Percentiles rank a stretch among this genome's conserved stretches.
Conservation (phyloP, 441 rosid species). For the Pelargonium myrrhifolium region DNA sequence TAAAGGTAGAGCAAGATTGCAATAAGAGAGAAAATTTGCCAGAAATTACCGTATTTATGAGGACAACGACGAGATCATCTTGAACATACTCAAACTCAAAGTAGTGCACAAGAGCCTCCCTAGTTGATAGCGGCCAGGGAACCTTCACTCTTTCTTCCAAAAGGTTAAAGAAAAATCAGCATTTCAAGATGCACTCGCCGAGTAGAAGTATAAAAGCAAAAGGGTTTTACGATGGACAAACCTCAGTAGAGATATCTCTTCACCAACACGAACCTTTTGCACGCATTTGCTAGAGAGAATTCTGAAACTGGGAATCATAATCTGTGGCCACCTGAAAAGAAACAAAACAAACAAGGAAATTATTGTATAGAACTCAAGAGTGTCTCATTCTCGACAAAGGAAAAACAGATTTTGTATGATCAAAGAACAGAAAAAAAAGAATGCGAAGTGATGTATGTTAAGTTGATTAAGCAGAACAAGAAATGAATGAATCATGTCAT, state of each 20-base stretch:
- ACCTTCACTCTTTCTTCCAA: conserved; percentile 94
- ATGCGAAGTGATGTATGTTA: neutral
- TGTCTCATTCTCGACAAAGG: too few relatives aligned
- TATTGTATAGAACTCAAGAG: too few relatives aligned
- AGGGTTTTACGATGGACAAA: conserved; percentile 23
- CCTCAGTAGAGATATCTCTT: conserved; percentile 70
- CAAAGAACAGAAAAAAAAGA: neutral
- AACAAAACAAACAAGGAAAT: too few relatives aligned
- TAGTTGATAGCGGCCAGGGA: conserved; percentile 73
- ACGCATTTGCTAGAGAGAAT: conserved; percentile 43
- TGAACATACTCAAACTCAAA: conserved; percentile 62
- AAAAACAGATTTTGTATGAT: neutral
- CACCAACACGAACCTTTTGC: conserved; percentile 54
- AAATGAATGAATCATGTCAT: neutral
- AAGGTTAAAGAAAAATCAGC: conserved; percentile 36
- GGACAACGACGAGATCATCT: conserved; percentile 60
- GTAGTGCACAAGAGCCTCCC: conserved; percentile 73
- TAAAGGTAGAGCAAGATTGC: conserved; percentile 7
- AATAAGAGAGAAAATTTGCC: conserved; percentile 6
- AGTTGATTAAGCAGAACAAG: neutral
- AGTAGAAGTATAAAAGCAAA: conserved; percentile 12
- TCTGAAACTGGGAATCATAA: conserved; percentile 58
- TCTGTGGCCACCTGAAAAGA: conserved; percentile 99
- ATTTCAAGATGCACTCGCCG: conserved; percentile 6
- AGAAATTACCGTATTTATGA: conserved; percentile 61